phyloP scores from a whole-genome alignment of 2,329 filamentous ascomycete genomes.

The Monilinia laxa region DNA sequence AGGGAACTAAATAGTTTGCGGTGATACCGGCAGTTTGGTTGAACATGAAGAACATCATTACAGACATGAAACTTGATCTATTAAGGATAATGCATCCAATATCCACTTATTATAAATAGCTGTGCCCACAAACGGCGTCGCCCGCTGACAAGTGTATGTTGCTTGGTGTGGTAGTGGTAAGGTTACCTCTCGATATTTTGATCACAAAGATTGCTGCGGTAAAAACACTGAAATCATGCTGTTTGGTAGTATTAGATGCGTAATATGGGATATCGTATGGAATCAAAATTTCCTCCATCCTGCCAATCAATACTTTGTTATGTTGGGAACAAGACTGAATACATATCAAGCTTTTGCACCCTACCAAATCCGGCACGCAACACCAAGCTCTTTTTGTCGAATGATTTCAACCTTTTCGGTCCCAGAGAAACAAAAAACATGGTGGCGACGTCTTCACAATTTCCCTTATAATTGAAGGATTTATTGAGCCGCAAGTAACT shows the following conservation, averaged over 20 bases:
- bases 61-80: not conserved
- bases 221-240: too few relatives aligned
- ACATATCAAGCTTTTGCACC: too few relatives aligned
- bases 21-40: constrained; percentile 15
- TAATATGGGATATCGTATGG: not conserved
- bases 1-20: not conserved
- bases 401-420: not conserved
- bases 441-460: too few relatives aligned
- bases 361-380: not conserved
- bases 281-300: too few relatives aligned
- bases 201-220: too few relatives aligned
- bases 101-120: not conserved
- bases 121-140: not conserved
- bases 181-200: not conserved
- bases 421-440: not conserved
- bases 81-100: not conserved
- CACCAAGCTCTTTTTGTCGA: too few relatives aligned
- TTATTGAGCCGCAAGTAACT: too few relatives aligned
- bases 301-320: too few relatives aligned
- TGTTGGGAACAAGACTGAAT: too few relatives aligned
- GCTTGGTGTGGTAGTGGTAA: not conserved
- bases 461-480: not conserved
- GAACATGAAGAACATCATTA: not conserved
- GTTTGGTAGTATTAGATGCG: not conserved
- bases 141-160: not conserved